Conservation (phyloP, 164 flowering plant genomes). For the Sextonia rubra region DNA sequence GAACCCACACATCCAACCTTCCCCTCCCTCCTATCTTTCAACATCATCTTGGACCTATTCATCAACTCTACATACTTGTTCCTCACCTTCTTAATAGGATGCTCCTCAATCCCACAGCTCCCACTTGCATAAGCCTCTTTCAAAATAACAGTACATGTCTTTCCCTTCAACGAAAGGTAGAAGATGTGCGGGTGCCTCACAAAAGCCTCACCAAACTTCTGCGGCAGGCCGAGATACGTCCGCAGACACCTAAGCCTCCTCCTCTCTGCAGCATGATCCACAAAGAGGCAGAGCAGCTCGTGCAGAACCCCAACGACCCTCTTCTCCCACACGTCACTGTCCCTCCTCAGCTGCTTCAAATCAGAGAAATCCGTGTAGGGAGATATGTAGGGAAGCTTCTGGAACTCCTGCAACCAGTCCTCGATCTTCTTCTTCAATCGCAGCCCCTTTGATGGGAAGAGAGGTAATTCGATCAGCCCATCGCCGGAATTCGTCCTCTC, state of each 20-base stretch:
- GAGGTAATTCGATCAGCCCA: conserved; percentile 40
- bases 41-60: conserved; percentile 43
- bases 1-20: conserved; percentile 16
- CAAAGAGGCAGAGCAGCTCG: conserved; percentile 76
- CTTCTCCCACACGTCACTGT: conserved; percentile 69
- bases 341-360: conserved; percentile 32
- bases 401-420: conserved; percentile 66
- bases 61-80: conserved; percentile 54
- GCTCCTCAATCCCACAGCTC: conserved; percentile 41
- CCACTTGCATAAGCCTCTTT: conserved; percentile 61
- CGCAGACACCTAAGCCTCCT: conserved; percentile 60
- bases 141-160: conserved; percentile 72
- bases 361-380: conserved; percentile 63
- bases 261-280: conserved; percentile 73
- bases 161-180: conserved; percentile 70
- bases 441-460: conserved; percentile 71
- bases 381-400: conserved; percentile 71
- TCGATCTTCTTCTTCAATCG: conserved; percentile 70
- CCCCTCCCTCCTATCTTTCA: conserved; percentile 35
- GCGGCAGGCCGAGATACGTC: conserved; percentile 69
- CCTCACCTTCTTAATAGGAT: conserved; percentile 67
- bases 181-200: conserved; percentile 68
- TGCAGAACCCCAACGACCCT: conserved; percentile 77
- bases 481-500: conserved; percentile 28
- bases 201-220: conserved; percentile 72